Percentiles rank a stretch among this genome's conserved stretches.
Conservation (phyloP, 2,329 filamentous ascomycete species). For the Fusarium sp. region DNA sequence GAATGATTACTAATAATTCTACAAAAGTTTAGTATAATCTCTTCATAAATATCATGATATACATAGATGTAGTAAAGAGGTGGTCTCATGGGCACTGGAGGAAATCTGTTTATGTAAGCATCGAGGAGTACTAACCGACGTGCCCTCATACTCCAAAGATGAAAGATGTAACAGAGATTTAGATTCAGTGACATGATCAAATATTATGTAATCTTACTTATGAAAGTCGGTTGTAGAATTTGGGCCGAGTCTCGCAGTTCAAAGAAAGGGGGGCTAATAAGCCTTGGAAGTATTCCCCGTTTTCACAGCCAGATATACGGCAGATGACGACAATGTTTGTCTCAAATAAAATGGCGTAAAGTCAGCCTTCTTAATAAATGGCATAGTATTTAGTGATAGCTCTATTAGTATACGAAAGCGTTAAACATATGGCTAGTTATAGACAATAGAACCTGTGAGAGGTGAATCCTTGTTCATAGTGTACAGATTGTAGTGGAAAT, state of each 20-base stretch:
- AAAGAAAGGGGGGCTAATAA: background rate
- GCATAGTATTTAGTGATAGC: background rate
- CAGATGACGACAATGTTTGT: background rate
- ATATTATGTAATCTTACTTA: background rate
- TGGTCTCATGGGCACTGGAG: background rate
- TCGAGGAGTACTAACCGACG: background rate
- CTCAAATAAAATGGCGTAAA: background rate
- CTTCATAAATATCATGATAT: background rate
- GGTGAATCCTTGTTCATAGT: background rate
- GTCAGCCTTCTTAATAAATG: background rate
- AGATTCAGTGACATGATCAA: background rate
- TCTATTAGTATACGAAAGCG: background rate
- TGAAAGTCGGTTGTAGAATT: background rate
- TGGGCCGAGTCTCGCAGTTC: background rate
- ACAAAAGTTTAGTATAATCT: background rate
- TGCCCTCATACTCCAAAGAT: background rate
- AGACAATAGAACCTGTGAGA: background rate
- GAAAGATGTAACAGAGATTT: background rate
- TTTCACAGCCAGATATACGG: too few relatives aligned
- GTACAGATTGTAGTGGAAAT: background rate
- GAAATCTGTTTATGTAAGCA: background rate
- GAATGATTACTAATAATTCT: too few relatives aligned
- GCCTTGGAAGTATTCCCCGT: background rate
- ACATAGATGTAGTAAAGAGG: too few relatives aligned
- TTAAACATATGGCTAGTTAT: background rate